These are phyloP conservation scores for Candida pseudoglaebosa DNA, from an alignment of 805 yeast genomes.

Conservation along the genomic window DNA sequence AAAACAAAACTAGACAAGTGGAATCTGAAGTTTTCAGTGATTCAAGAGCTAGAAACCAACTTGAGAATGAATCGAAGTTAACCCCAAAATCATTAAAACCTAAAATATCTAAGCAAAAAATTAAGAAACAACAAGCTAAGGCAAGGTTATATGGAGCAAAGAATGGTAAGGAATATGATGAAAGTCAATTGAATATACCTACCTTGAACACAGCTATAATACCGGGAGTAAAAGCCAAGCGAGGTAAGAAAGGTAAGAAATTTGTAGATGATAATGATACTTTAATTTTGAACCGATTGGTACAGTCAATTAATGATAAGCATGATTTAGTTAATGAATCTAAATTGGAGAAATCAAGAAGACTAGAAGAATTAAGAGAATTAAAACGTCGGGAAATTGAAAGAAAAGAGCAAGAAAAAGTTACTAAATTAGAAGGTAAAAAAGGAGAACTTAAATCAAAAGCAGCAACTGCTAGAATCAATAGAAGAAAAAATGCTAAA, in stretches of 20 bases:
- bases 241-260: conserved; percentile 86
- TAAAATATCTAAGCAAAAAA: conserved; percentile 46
- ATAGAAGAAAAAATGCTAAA: conserved; percentile 59
- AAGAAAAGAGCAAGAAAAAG: conserved; percentile 69
- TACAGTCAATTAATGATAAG: conserved; percentile 77
- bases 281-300: conserved; percentile 59
- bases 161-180: conserved; percentile 56
- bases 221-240: conserved; percentile 74
- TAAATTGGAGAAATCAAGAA: conserved; percentile 83
- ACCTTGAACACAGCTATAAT: conserved; percentile 74
- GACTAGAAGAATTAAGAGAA: conserved; percentile 87
- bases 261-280: conserved; percentile 69
- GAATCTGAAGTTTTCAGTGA: conserved; percentile 67
- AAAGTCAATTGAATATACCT: conserved; percentile 78
- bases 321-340: conserved; percentile 78
- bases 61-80: conserved; percentile 54
- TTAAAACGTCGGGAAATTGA: conserved; percentile 84
- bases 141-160: conserved; percentile 67
- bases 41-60: conserved; percentile 62
- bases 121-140: conserved; percentile 64
- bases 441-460: conserved; percentile 72
- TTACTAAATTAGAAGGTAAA: conserved; percentile 66
- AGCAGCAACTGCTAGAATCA: conserved; percentile 64
- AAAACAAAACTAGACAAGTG: conserved; percentile 52
- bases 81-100: conserved; percentile 55